Base-by-base conservation (phyloP, 2,329 filamentous ascomycete genomes). In the Botrytis paeoniae region DNA sequence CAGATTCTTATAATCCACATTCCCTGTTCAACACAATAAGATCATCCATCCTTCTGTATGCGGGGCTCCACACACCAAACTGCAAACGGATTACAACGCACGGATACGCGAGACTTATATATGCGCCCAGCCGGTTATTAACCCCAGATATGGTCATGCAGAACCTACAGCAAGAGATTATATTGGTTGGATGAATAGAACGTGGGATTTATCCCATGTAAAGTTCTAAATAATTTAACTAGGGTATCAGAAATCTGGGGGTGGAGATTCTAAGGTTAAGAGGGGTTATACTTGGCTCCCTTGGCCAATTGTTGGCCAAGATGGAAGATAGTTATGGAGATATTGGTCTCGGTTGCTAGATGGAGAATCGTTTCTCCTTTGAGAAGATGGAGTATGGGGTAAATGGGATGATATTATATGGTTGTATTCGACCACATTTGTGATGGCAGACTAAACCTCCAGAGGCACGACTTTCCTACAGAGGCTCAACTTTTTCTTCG, bases 31-130 rank as follows among this genome's bases (percentile, higher is more conserved):
- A 35, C 18, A 48, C 16, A 32, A 61, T 2, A 35, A 35, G 29
- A 45, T 61, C 29, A 35, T 9, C 64, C 35, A 20, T n/a, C 22
- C 43, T 6, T 25, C 22, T 25, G 18, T 39, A 37, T 70, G 57
- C 57, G 68, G 68, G 68, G 68, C 39, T 70, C 57, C 54, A 22
- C 54, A 70, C 54, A 32, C 54, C 41, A 45, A 70, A 70, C 68
- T 45, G 22, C 29, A 63, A 61, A 60, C 57, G 22, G 22, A n/a
- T 39, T 48, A 62, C 41, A 62, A 62, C 29, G 68, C 59, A 61
- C 22, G 45, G 25, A 29, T 54, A 54, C 45, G 25, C 43, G 32
- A 68, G 32, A 66, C 7, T 29, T 39, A 1, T 45, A 39, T 39
- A 54, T 66, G 64, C 32, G 64, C 64, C 32, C 45, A 54, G 25